These are phyloP conservation scores for Brassica nigra DNA, from an alignment of 345 rosid genomes.

Conservation along the genomic window DNA sequence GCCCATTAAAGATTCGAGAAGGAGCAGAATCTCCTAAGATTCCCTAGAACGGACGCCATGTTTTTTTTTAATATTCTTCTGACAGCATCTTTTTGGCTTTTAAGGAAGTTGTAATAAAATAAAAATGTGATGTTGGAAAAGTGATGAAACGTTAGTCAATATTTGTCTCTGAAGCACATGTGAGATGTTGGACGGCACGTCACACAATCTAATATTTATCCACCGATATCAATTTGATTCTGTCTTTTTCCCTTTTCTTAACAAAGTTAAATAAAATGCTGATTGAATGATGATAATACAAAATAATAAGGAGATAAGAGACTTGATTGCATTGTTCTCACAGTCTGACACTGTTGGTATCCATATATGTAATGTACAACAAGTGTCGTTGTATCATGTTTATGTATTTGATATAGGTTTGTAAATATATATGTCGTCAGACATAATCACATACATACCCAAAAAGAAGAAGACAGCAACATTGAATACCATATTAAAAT, in stretches of 20 bases:
- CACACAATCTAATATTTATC: slow-evolving; percentile 14
- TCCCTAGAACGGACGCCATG: neutral
- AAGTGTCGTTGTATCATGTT: neutral
- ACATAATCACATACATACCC: too few relatives aligned
- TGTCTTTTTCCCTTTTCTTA: neutral
- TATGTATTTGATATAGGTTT: neutral
- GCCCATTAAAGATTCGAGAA: slow-evolving; percentile 16
- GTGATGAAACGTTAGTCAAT: slow-evolving; percentile 18
- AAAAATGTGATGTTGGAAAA: slow-evolving; percentile 1
- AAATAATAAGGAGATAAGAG: neutral
- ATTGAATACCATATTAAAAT: neutral
- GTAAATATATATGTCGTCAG: neutral
- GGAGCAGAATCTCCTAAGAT: slow-evolving; percentile 2
- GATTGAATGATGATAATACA: slow-evolving; percentile 17
- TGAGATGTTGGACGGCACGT: slow-evolving; percentile 29
- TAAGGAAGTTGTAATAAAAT: neutral
- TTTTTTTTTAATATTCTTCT: neutral
- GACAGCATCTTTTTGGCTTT: slow-evolving; percentile 30
- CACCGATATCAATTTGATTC: neutral
- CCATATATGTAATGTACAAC: neutral
- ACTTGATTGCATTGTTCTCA: neutral
- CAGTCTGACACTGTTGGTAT: slow-evolving; percentile 6
- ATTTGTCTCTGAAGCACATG: slow-evolving; percentile 31
- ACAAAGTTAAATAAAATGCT: neutral
- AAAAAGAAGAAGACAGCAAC: neutral